These are phyloP conservation scores for Tricholoma saponaceum DNA, from an alignment of 768 basidiomycete genomes.

Conservation along the genomic window DNA sequence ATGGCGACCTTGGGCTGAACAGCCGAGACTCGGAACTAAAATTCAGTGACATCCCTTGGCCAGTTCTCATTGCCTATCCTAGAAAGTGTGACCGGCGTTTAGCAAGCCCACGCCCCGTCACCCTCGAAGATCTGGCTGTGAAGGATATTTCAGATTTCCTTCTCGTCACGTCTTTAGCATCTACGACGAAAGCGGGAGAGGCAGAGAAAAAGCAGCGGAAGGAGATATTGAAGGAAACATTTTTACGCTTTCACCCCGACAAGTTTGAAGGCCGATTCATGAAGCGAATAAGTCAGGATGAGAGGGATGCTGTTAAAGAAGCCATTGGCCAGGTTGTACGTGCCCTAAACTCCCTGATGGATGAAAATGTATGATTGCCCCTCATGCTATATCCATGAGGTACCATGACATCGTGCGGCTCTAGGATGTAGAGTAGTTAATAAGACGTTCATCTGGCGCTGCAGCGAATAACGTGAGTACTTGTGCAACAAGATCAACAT, in stretches of 20 bases:
- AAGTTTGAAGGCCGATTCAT: conserved; percentile 78
- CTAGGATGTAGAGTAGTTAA: background rate
- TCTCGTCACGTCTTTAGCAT: conserved; percentile 18
- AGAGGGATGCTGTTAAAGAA: conserved; percentile 49
- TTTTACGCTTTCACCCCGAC: conserved; percentile 77
- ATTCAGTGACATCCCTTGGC: conserved; percentile 74
- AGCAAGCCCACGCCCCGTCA: conserved; percentile 1
- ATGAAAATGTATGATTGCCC: conserved; percentile 13
- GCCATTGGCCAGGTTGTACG: conserved; percentile 63
- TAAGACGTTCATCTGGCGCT: background rate
- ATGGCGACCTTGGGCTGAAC: conserved; percentile 15
- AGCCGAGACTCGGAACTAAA: conserved; percentile 23
- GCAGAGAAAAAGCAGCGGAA: conserved; percentile 43
- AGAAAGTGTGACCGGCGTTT: conserved; percentile 15
- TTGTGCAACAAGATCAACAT: background rate
- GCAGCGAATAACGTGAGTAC: background rate
- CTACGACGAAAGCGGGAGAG: conserved; percentile 14
- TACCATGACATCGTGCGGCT: background rate
- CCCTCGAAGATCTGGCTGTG: conserved; percentile 47
- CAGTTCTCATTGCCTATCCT: conserved; percentile 39
- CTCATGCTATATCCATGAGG: background rate
- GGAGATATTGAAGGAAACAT: conserved; percentile 62
- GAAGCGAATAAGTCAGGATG: conserved; percentile 40
- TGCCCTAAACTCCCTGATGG: conserved; percentile 55
- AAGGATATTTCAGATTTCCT: conserved; percentile 59